Percentiles rank a stretch among this genome's conserved stretches.
Evolutionary conservation across 2,329 filamentous ascomycete genomes (phyloP).

Genomic region (Hymenoscyphus infarciens): DNA sequence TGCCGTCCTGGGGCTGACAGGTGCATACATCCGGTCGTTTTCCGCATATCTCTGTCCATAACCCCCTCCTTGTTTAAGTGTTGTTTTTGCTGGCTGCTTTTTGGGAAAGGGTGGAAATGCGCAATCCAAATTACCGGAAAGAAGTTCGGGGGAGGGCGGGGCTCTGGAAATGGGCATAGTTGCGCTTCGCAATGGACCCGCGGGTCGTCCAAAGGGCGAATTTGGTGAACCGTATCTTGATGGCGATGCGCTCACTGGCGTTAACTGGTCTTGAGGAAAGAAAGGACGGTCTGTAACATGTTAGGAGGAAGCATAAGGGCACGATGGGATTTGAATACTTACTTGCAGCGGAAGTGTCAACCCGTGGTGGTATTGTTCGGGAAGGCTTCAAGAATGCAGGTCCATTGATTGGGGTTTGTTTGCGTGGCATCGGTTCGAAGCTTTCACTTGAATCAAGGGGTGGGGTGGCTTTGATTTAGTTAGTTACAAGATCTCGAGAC

Average conservation of each 20-base stretch:
- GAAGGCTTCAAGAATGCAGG: constrained; percentile 37
- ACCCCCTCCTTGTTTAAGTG: constrained; percentile 16
- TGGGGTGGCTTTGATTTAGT: constrained; percentile 29
- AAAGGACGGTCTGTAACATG: constrained; percentile 49
- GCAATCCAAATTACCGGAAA: constrained; percentile 44
- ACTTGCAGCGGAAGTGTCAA: constrained; percentile 54
- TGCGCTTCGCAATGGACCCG: constrained; percentile 33
- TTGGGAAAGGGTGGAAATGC: constrained; percentile 52
- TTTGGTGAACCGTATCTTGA: constrained; percentile 57
- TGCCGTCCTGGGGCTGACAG: constrained; percentile 45
- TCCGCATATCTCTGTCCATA: constrained; percentile 29
- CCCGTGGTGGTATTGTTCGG: constrained; percentile 42
- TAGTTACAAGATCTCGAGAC: constrained; percentile 4
- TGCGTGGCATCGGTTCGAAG: constrained; percentile 27
- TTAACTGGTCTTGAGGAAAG: constrained; percentile 51
- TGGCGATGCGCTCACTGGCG: constrained; percentile 58
- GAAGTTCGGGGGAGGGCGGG: constrained; percentile 43
- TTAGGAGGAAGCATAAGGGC: constrained; percentile 35
- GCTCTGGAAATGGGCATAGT: constrained; percentile 38
- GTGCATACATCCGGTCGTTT: constrained; percentile 42
- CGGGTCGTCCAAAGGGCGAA: constrained; percentile 37
- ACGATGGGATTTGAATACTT: constrained; percentile 29
- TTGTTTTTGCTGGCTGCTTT: constrained; percentile 24
- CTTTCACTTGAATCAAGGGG: constrained; percentile 28
- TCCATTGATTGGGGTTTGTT: constrained; percentile 25